Evolutionary conservation across 805 yeast species (phyloP).

Genomic region (Aciculoconidium aculeatum): DNA sequence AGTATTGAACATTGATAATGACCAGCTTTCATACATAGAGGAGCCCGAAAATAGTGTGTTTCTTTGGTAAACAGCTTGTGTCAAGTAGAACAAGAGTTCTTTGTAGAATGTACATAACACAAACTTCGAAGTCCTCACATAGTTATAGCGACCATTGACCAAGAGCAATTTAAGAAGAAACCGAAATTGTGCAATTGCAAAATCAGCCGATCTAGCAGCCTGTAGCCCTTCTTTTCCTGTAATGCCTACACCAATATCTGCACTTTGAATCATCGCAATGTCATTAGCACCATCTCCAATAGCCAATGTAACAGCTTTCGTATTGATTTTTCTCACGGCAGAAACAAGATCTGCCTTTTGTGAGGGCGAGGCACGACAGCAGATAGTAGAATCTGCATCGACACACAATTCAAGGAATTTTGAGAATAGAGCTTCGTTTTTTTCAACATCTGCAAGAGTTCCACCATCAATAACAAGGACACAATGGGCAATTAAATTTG

Average conservation of each 20-base stretch:
- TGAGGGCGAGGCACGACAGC: slow-evolving; percentile 95
- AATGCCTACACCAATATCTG: slow-evolving; percentile 96
- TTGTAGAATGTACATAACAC: slow-evolving; percentile 92
- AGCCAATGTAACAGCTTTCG: slow-evolving; percentile 76
- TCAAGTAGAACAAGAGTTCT: slow-evolving; percentile 81
- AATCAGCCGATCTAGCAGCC: slow-evolving; percentile 93
- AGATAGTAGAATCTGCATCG: slow-evolving; percentile 82
- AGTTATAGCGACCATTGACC: slow-evolving; percentile 96
- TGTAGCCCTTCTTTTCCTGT: slow-evolving; percentile 97
- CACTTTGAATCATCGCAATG: slow-evolving; percentile 98
- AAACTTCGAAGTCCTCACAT: slow-evolving; percentile 85
- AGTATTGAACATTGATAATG: slow-evolving; percentile 94
- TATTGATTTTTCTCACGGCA: slow-evolving; percentile 66
- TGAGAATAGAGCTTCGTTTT: slow-evolving; percentile 64
- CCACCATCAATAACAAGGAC: slow-evolving; percentile 95
- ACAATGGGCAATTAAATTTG: slow-evolving; percentile 82
- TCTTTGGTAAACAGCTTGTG: slow-evolving; percentile 84
- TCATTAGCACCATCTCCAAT: slow-evolving; percentile 99
- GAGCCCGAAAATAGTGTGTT: slow-evolving; percentile 88
- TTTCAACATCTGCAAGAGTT: slow-evolving; percentile 68
- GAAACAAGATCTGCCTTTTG: slow-evolving; percentile 90
- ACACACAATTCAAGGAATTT: slow-evolving; percentile 82
- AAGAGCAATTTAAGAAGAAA: slow-evolving; percentile 73
- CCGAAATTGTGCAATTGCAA: slow-evolving; percentile 91
- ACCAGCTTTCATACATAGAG: slow-evolving; percentile 92